Base-by-base conservation (phyloP, 139 green algal genomes). In the Deuterostichococcus epilithicus region DNA sequence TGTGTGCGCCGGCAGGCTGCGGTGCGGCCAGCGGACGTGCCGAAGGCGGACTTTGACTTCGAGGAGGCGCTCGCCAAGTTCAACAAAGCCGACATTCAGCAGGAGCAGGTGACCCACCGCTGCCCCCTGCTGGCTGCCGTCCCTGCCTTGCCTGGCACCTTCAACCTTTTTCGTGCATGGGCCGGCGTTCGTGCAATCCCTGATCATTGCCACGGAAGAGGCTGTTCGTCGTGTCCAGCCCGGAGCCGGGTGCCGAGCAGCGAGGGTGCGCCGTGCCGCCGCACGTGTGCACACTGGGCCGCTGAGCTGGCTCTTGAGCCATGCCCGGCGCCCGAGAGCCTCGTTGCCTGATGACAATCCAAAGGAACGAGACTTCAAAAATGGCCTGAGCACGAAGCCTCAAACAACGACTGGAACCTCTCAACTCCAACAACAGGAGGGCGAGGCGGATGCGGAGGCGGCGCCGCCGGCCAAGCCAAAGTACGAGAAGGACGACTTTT, bases 1-100 rank as follows among this genome's bases (percentile, higher is more conserved):
- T 52, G 42, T 52, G 8, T 20, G 5, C 28, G 52, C 8, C 28
- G 52, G 10, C 52, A 63, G 52, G 52, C 52, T 13, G 52, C 52
- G 52, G 37, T 36, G 13, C 79, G 79, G 22, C 76, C 76, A 35
- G 74, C 76, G 70, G 28, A 45, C 33, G 73, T 78, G 58, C 60
- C 88, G 36, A 81, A 82, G 34, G 93, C 97, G 78, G 93, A 96
- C 70, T 97, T 95, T 75, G 84, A 97, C 78, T 97, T 97, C 80
- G 86, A 94, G 75, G 91, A 90, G 75, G 82, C 60, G 68, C 84
- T 95, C 38, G 78, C 82, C 45, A 92, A 91, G 78, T 97, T 97
- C 77, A 90, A 97, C 73, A 97, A 97, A 84, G 88, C 90, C 34
- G 82, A 90, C 28, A 15, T 91, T 8, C 72, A 65, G 58, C 86